Base-by-base conservation (phyloP, 2,329 filamentous ascomycete species). In the Colletotrichum echinochloae region DNA sequence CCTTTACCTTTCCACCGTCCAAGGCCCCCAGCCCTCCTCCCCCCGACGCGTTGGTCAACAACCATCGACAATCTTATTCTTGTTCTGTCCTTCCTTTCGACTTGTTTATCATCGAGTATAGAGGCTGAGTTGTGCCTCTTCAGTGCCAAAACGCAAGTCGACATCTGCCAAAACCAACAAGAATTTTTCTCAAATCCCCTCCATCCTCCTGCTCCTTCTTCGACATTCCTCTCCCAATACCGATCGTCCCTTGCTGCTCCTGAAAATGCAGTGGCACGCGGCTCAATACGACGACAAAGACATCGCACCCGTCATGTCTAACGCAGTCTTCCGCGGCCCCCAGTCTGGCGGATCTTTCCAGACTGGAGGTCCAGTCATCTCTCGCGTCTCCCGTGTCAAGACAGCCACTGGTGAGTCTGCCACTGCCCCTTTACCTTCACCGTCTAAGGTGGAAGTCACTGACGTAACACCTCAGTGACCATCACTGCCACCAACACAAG, bases 341-440 rank as follows among this genome's bases (percentile, higher is more conserved):
- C 33, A n/a, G 33, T 12, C n/a, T 39, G 54, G 54, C 18, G 54
- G 14, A 16, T 26, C 46, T 28, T 49, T 28, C 7, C 23, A 61
- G n/a, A 49, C 33, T 5, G 59, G 59, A 61, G 48, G 33, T 5
- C 59, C 59, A 48, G 33, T 61, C 2, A 20, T 61, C 23, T 49
- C 59, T 30, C 59, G 59, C 23, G 44, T 61, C 16, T 48, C 44
- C 16, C 41, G 23, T 12, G 46, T 52, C 48, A 62, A 54, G 26
- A 62, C 60, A 33, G 48, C 60, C 12, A 52, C 48, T 41, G 48
- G 60, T 62, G 26, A 62, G 48, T 41, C 35, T 62, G 9, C 26
- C 4, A 26, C 26, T 18, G 6, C 35, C 35, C 51, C 23, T 18
- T 18, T 6, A 28, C 12, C 20, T 23, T 23, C 18, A 28, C 12